A percentile compares a stretch with the other conserved stretches of the same genome.
Conservation (phyloP, 306 rosid species). For the Castanospermum australe region DNA sequence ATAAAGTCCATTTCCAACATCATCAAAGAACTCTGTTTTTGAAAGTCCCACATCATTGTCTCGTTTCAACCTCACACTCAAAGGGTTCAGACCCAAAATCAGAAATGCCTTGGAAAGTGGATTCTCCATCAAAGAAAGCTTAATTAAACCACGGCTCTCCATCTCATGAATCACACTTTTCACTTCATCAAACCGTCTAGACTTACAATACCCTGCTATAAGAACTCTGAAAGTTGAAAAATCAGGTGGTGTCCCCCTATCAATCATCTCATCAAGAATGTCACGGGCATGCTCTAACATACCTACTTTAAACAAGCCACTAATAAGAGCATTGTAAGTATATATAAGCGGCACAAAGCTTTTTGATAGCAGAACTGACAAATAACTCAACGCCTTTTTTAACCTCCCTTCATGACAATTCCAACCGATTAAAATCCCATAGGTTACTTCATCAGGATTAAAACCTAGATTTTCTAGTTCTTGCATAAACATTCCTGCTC, state of each 20-base stretch:
- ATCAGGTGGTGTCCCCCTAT: constrained; percentile 60
- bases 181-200: constrained; percentile 65
- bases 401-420: constrained; percentile 64
- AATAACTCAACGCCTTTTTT: constrained; percentile 52
- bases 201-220: constrained; percentile 83
- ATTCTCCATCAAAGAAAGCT: constrained; percentile 49
- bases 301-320: constrained; percentile 66
- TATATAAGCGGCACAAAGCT: constrained; percentile 42
- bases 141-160: constrained; percentile 56
- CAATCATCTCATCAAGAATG: constrained; percentile 80
- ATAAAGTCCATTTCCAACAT: constrained; percentile 90
- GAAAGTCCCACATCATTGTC: constrained; percentile 60
- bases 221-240: constrained; percentile 66
- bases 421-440: constrained; percentile 87
- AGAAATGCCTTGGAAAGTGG: constrained; percentile 63
- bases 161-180: constrained; percentile 56
- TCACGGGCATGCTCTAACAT: constrained; percentile 54
- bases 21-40: constrained; percentile 74
- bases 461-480: constrained; percentile 63
- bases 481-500: constrained; percentile 50
- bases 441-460: constrained; percentile 67
- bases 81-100: constrained; percentile 71
- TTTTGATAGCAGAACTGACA: constrained; percentile 56
- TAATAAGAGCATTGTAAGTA: constrained; percentile 75
- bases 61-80: constrained; percentile 69